Evolutionary conservation across 352 stramenopile genomes (phyloP).

Genomic region (Phytophthora niederhauseri): DNA sequence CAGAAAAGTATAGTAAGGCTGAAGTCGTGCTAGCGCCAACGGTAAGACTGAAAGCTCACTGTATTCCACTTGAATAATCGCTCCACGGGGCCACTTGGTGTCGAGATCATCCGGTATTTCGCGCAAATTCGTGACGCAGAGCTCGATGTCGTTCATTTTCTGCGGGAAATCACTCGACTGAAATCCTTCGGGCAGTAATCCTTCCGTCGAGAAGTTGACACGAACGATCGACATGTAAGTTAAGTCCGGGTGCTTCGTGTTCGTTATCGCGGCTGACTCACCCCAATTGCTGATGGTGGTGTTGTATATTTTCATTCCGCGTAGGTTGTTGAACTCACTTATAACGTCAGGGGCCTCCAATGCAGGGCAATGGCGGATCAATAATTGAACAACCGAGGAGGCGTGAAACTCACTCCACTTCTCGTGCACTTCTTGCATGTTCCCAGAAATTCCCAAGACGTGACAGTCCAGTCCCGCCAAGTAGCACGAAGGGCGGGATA

Average conservation of each 20-base stretch:
- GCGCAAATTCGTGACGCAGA: constrained; percentile 39
- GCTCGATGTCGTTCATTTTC: constrained; percentile 36
- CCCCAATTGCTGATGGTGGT: constrained; percentile 34
- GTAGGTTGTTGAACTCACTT: constrained; percentile 26
- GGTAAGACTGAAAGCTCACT: constrained; percentile 16
- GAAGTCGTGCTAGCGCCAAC: constrained; percentile 13
- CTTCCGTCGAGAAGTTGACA: constrained; percentile 35
- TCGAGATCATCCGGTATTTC: constrained; percentile 34
- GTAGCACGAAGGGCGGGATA: constrained; percentile 27
- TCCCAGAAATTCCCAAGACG: constrained; percentile 13
- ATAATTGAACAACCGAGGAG: constrained; percentile 22
- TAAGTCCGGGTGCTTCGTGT: constrained; percentile 23
- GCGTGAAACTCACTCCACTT: constrained; percentile 30
- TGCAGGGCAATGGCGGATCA: constrained; percentile 36
- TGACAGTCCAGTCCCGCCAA: constrained; percentile 38
- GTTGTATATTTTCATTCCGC: constrained; percentile 46
- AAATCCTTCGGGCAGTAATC: constrained; percentile 33
- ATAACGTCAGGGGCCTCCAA: constrained; percentile 28
- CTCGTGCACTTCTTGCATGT: constrained; percentile 7
- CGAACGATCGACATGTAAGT: constrained; percentile 34
- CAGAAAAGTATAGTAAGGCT: constrained; percentile 25
- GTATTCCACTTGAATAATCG: constrained; percentile 27
- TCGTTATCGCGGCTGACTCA: constrained; percentile 25
- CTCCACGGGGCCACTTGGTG: constrained; percentile 29
- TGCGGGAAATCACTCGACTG: constrained; percentile 33